phyloP scores from a whole-genome alignment of 73 alveolate species.

The Paramecium bursaria region DNA sequence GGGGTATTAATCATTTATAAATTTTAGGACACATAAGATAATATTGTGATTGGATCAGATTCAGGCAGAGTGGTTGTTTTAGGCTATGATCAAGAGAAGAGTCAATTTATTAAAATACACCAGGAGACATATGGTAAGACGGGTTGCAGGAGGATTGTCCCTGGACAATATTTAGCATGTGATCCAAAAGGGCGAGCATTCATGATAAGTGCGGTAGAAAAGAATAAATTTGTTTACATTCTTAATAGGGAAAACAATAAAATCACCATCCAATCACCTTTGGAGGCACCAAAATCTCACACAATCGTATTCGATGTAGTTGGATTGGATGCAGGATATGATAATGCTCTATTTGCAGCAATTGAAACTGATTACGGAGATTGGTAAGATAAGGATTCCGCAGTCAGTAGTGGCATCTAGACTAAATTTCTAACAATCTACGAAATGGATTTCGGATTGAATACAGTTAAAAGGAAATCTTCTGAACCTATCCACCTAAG shows the following conservation, averaged over 20 bases:
- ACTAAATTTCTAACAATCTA: slow-evolving; percentile 92
- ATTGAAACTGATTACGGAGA: slow-evolving; percentile 98
- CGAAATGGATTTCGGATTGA: slow-evolving; percentile 99
- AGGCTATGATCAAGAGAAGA: slow-evolving; percentile 80
- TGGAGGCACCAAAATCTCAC: slow-evolving; percentile 99
- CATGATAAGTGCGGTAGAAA: slow-evolving; percentile 99
- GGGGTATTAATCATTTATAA: slow-evolving; percentile 74
- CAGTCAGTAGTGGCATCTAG: slow-evolving; percentile 82
- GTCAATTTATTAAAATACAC: slow-evolving; percentile 90
- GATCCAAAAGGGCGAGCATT: slow-evolving; percentile 99
- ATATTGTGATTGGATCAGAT: slow-evolving; percentile 91
- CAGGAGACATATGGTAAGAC: slow-evolving; percentile 99
- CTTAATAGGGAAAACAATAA: slow-evolving; percentile 95
- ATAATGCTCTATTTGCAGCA: slow-evolving; percentile 98
- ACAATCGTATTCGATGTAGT: slow-evolving; percentile 96
- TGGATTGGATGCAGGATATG: slow-evolving; percentile 99
- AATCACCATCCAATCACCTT: slow-evolving; percentile 95
- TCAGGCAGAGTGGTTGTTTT: slow-evolving; percentile 92
- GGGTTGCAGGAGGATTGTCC: slow-evolving; percentile 98
- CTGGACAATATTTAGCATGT: slow-evolving; percentile 99
- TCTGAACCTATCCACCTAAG: slow-evolving; percentile 93
- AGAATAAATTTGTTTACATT: slow-evolving; percentile 98
- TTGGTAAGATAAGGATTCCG: slow-evolving; percentile 85
- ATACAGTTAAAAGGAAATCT: slow-evolving; percentile 94
- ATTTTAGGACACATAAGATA: slow-evolving; percentile 13